These are phyloP conservation scores for Phytophthora ramorum DNA, from an alignment of 352 stramenopile genomes.

Conservation along the genomic window DNA sequence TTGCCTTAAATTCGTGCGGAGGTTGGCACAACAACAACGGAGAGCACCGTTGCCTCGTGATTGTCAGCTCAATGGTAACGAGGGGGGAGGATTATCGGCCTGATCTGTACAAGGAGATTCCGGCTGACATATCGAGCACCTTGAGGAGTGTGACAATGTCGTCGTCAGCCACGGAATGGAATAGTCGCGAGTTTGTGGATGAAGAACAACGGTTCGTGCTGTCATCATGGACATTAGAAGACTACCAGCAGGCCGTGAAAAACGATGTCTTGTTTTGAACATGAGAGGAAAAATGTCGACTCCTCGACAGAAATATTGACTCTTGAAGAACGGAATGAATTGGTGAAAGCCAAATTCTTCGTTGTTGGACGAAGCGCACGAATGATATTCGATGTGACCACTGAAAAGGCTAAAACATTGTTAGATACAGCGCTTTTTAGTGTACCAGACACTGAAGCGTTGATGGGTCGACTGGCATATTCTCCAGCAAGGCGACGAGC, in stretches of 20 bases:
- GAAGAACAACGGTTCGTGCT: neutral
- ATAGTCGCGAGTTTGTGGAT: neutral
- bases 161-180: neutral
- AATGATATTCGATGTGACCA: slow-evolving; percentile 4
- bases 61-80: neutral
- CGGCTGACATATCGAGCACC: neutral
- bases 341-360: neutral
- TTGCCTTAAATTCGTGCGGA: neutral
- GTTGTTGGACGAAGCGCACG: neutral
- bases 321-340: neutral
- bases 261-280: neutral
- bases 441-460: neutral
- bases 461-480: neutral
- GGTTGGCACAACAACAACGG: neutral
- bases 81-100: neutral
- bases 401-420: neutral
- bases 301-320: neutral
- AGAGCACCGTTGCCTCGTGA: neutral
- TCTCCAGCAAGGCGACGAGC: neutral
- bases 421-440: neutral
- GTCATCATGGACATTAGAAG: neutral
- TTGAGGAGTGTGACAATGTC: neutral
- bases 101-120: neutral
- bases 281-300: neutral
- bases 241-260: neutral